A percentile compares a stretch with the other conserved stretches of the same genome.
Conservation (phyloP, 768 basidiomycete species). For the Leccinellum luteum region DNA sequence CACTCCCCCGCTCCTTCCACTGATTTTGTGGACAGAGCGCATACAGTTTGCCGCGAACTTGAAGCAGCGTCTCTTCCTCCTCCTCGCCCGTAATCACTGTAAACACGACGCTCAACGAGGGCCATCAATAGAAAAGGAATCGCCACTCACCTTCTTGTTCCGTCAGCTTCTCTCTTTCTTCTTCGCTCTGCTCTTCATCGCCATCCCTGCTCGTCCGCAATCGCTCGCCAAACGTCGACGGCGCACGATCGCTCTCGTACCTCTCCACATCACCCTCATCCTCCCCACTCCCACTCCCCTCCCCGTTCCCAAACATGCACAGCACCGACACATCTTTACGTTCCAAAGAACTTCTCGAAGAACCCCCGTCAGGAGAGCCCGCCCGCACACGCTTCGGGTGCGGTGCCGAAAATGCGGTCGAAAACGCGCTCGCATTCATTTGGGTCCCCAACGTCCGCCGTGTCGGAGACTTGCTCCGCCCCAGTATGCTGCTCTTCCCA, state of each 20-base stretch:
- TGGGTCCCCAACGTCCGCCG: constrained; percentile 40
- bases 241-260: constrained; percentile 33
- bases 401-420: constrained; percentile 42
- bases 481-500: constrained; percentile 25
- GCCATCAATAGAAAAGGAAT: neutral
- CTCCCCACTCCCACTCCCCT: constrained; percentile 37
- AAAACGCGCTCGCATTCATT: constrained; percentile 53
- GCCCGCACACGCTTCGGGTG: constrained; percentile 54
- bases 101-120: neutral
- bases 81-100: constrained; percentile 78
- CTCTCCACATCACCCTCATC: constrained; percentile 41
- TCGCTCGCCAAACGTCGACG: constrained; percentile 58
- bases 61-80: constrained; percentile 73
- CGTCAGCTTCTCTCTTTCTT: constrained; percentile 45
- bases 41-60: constrained; percentile 77
- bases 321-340: constrained; percentile 26
- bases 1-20: constrained; percentile 81
- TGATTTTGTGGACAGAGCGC: constrained; percentile 51
- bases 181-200: constrained; percentile 47
- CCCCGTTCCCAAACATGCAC: constrained; percentile 38
- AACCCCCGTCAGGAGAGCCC: constrained; percentile 44
- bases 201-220: constrained; percentile 62
- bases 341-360: constrained; percentile 46
- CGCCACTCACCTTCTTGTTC: constrained; percentile 63
- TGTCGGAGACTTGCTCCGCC: constrained; percentile 55